A percentile compares a stretch with the other conserved stretches of the same genome.
These are phyloP conservation scores for Agaricales sp. DNA, from an alignment of 1,284 basidiomycete genomes.

Conservation along the genomic window DNA sequence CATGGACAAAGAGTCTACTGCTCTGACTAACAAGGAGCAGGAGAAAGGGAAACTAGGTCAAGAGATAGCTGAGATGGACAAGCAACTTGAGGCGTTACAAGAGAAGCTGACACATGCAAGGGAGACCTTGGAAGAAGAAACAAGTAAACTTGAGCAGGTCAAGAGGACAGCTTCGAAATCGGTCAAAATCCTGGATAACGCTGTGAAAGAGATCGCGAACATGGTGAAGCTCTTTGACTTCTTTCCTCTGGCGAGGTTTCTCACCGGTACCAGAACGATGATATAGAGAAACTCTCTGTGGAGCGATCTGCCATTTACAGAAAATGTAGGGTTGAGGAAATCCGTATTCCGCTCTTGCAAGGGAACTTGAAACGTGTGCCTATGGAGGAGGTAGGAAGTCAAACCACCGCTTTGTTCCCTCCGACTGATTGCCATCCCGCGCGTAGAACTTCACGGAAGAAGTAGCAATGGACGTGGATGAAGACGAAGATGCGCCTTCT, in stretches of 20 bases:
- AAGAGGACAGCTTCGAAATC: conserved; percentile 68
- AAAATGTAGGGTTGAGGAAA: conserved; percentile 89
- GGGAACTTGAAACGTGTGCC: conserved; percentile 84
- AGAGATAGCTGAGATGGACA: conserved; percentile 58
- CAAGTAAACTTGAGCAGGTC: conserved; percentile 62
- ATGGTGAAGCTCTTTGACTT: conserved; percentile 36
- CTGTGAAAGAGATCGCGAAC: conserved; percentile 81
- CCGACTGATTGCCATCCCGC: not conserved
- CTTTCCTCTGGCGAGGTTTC: conserved; percentile 1
- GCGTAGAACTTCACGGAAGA: conserved; percentile 68
- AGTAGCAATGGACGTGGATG: conserved; percentile 86
- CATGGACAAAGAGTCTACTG: conserved; percentile 44
- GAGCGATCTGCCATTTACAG: conserved; percentile 86
- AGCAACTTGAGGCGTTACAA: conserved; percentile 46
- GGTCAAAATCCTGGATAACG: conserved; percentile 72
- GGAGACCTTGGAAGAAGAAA: conserved; percentile 58
- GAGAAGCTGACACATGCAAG: conserved; percentile 55
- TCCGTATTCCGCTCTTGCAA: conserved; percentile 68
- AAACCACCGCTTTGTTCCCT: not conserved
- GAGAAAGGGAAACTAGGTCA: conserved; percentile 48
- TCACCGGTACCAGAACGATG: conserved; percentile 60
- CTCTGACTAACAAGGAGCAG: conserved; percentile 45
- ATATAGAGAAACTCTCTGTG: conserved; percentile 83
- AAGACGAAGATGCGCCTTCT: conserved; percentile 72
- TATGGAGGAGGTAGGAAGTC: conserved; percentile 76